A percentile compares a stretch with the other conserved stretches of the same genome.
Evolutionary conservation across 495 filamentous ascomycete genomes (phyloP).

Genomic region (Lasiosphaeria ovina): DNA sequence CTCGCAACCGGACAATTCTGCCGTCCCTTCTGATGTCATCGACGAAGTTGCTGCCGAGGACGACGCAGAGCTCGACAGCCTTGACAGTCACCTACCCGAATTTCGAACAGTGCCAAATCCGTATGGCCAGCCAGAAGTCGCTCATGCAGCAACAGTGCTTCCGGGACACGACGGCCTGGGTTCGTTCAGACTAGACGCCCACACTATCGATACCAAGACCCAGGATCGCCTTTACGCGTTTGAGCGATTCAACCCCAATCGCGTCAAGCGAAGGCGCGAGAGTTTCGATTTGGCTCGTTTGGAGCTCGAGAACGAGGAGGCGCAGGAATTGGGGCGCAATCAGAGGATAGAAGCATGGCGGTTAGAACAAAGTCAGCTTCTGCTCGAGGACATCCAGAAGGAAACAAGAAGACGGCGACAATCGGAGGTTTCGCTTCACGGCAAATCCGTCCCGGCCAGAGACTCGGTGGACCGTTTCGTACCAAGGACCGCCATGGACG

Average conservation of each 20-base stretch:
- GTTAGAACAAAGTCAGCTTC: constrained; percentile 78
- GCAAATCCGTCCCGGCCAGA: constrained; percentile 10
- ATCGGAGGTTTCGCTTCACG: constrained; percentile 30
- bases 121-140: constrained; percentile 37
- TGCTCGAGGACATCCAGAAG: constrained; percentile 84
- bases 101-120: constrained; percentile 67
- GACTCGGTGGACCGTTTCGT: constrained; percentile 19
- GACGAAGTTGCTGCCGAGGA: constrained; percentile 59
- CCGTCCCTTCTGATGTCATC: constrained; percentile 43
- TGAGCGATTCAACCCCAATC: constrained; percentile 73
- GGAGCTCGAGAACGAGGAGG: constrained; percentile 58
- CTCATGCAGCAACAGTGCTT: constrained; percentile 57
- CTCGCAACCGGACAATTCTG: constrained; percentile 37
- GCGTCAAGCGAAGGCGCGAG: constrained; percentile 65
- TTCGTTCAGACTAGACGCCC: constrained; percentile 59
- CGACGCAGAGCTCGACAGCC: constrained; percentile 81
- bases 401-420: constrained; percentile 67
- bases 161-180: constrained; percentile 92
- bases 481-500: constrained; percentile 24
- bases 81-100: constrained; percentile 84
- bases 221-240: constrained; percentile 85
- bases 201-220: constrained; percentile 43
- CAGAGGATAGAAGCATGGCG: constrained; percentile 88
- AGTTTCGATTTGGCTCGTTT: constrained; percentile 52
- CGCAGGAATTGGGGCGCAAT: constrained; percentile 64